Percentiles rank a stretch among this genome's conserved stretches.
Conservation (phyloP, 106 monocot species). For the Vanilla planifolia region DNA sequence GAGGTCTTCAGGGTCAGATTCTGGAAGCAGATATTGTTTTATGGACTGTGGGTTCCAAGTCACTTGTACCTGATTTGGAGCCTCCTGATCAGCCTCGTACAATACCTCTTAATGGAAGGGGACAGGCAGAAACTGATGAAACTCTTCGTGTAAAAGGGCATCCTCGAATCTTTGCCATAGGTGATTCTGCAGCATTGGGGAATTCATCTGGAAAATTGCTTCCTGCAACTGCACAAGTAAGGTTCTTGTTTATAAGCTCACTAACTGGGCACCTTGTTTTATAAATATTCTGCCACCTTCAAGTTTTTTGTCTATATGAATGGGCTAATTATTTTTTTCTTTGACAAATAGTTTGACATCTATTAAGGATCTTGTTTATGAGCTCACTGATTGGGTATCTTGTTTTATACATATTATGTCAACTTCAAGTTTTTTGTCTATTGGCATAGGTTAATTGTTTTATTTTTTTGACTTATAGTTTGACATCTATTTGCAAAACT, state of each 20-base stretch:
- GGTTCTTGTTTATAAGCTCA: slow-evolving; percentile 9
- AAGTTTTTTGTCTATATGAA: too few relatives aligned
- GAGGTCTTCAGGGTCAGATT: slow-evolving; percentile 52
- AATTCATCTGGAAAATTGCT: slow-evolving; percentile 70
- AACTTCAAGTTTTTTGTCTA: too few relatives aligned
- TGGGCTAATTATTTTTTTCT: too few relatives aligned
- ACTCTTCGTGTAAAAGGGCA: slow-evolving; percentile 91
- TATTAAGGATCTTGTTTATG: too few relatives aligned
- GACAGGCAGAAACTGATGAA: slow-evolving; percentile 89
- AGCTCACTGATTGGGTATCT: too few relatives aligned
- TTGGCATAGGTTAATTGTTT: too few relatives aligned
- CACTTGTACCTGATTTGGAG: slow-evolving; percentile 51
- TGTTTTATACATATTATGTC: too few relatives aligned
- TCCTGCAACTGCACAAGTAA: slow-evolving; percentile 91
- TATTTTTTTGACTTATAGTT: too few relatives aligned
- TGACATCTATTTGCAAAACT: too few relatives aligned
- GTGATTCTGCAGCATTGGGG: slow-evolving; percentile 88
- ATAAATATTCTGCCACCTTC: too few relatives aligned
- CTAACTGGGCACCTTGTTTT: background rate
- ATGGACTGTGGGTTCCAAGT: slow-evolving; percentile 91
- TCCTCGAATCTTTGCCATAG: slow-evolving; percentile 91
- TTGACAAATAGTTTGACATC: too few relatives aligned
- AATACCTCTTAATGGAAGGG: slow-evolving; percentile 70
- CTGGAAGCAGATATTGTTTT: slow-evolving; percentile 82
- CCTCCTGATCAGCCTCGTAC: slow-evolving; percentile 23